Percentiles rank a stretch among this genome's conserved stretches.
Evolutionary conservation across 2,329 filamentous ascomycete species (phyloP).

Genomic region (Sporothrix luriei): DNA sequence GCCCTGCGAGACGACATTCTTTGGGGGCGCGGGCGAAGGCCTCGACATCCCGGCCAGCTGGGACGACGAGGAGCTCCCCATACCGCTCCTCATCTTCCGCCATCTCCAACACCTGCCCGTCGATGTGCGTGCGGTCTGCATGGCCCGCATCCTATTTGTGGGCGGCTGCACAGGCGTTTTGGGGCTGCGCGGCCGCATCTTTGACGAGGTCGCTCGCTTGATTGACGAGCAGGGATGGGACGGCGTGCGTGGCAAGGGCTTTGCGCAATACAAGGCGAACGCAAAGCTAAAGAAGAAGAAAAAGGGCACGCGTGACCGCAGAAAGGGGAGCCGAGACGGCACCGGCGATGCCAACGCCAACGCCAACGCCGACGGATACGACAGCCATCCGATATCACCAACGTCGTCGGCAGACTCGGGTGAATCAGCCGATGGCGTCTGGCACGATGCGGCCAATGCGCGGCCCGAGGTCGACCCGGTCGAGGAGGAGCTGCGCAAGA

Average conservation of each 20-base stretch:
- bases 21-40: constrained; percentile 50
- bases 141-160: constrained; percentile 84
- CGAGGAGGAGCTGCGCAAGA: constrained; percentile 57
- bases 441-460: constrained; percentile 50
- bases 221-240: constrained; percentile 75
- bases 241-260: constrained; percentile 69
- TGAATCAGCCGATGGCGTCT: constrained; percentile 39
- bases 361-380: background rate
- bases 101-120: constrained; percentile 74
- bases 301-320: background rate
- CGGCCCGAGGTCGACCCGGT: constrained; percentile 59
- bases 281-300: constrained; percentile 44
- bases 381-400: constrained; percentile 26
- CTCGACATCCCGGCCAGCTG: constrained; percentile 58
- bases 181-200: constrained; percentile 74
- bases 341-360: constrained; percentile 35
- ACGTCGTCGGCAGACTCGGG: background rate
- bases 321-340: constrained; percentile 32
- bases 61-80: constrained; percentile 83
- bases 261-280: constrained; percentile 57
- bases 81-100: constrained; percentile 76
- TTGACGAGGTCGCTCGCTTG: constrained; percentile 72
- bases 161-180: constrained; percentile 79
- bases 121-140: constrained; percentile 81
- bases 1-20: constrained; percentile 74